Evolutionary conservation across 1,284 basidiomycete genomes (phyloP), one percentile per base, ranked within the genome.

Genomic region (Malassezia brasiliensis): DNA sequence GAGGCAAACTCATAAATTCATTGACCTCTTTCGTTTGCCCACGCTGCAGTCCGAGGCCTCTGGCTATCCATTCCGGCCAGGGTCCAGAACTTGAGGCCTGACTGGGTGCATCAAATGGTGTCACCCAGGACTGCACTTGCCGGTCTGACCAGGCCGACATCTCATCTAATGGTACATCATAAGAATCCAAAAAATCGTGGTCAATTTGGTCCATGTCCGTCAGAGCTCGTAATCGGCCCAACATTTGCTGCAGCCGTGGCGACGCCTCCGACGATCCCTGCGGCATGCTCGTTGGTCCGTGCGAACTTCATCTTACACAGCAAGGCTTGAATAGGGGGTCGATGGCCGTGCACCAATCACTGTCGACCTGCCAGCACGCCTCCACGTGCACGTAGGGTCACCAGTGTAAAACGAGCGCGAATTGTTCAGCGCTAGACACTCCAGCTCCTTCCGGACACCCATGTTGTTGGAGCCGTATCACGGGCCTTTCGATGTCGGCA

Each of bases 401-500:
- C 25, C 25, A 28, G n/a, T 7, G 25, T 28, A 7, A 28, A 28
- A 28, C 25, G 25, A 3, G 7, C 7, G 25, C 25, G 25, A 4
- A 28, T 4, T 4, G 25, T 28, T 7, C 7, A 28, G 25, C 4
- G 25, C 25, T 3, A 28, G 25, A 28, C 25, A 28, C 3, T 28
- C 7, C 25, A 4, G 25, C 25, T 28, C 25, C 25, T 28, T 28
- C 25, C 25, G 25, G 25, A 28, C 7, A 28, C 4, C 40, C 20
- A 48, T 48, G 47, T 37, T 22, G 14, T 50, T 68, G 1, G 59
- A 14, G 45, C 4, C 51, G 12, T 66, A 68, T 48, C 47, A 28
- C 1, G 68, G 68, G 6, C 57, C 59, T 5, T 69, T 66, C 48
- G 48, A 54, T 38, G 68, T 70, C 19, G 67, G 65, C 20, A 59